Percentiles rank a stretch among this genome's conserved stretches.
These are phyloP conservation scores for Kwoniella sp. DNA, from an alignment of 768 basidiomycete species.

Conservation along the genomic window DNA sequence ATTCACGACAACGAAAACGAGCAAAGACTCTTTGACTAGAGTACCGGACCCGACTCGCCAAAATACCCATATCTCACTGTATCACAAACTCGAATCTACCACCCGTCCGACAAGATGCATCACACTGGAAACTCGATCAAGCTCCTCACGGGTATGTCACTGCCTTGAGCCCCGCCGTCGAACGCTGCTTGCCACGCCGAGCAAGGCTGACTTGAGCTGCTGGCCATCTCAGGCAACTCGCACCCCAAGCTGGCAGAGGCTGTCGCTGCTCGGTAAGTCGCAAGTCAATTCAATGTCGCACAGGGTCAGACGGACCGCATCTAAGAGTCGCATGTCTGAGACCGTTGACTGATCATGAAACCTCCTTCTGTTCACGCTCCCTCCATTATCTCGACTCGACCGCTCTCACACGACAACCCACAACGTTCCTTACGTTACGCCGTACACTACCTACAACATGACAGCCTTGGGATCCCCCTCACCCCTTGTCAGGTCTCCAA, in stretches of 20 bases:
- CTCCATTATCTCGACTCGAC: not conserved
- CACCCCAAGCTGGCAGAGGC: constrained; percentile 93
- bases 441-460: not conserved
- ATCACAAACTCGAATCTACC: not conserved
- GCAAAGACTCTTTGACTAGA: constrained; percentile 16
- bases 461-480: constrained; percentile 81
- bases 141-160: constrained; percentile 50
- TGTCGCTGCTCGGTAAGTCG: constrained; percentile 81
- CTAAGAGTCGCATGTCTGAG: no score
- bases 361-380: no score
- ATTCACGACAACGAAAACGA: not conserved
- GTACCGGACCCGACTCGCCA: constrained; percentile 1
- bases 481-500: constrained; percentile 81
- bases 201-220: not conserved
- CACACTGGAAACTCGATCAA: constrained; percentile 50
- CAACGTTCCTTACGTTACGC: not conserved
- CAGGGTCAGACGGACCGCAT: no score
- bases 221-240: constrained; percentile 70
- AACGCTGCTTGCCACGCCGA: not conserved
- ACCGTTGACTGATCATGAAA: not conserved
- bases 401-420: constrained; percentile 1
- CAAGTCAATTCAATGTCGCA: no score
- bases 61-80: not conserved
- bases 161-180: not conserved
- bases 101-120: constrained; percentile 27